A percentile compares a stretch with the other conserved stretches of the same genome.
phyloP scores from a whole-genome alignment of 495 filamentous ascomycete genomes.

The Neurospora sp. region DNA sequence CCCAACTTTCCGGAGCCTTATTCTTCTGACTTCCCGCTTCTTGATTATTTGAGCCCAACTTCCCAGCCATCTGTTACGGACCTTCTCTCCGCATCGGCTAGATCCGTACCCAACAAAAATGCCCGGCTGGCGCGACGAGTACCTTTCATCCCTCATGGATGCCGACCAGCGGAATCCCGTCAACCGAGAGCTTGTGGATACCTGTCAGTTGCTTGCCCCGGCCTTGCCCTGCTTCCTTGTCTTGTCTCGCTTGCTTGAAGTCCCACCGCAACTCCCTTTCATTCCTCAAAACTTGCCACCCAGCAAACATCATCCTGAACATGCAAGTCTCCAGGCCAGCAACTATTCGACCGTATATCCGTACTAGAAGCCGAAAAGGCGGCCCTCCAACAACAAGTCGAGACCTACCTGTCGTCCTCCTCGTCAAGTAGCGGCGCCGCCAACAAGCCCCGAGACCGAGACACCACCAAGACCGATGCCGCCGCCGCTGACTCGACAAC shows the following conservation, averaged over 20 bases:
- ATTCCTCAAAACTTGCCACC: slow-evolving; percentile 11
- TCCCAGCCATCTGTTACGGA: neutral
- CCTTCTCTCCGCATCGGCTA: neutral
- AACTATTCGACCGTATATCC: slow-evolving; percentile 57
- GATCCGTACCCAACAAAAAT: slow-evolving; percentile 15
- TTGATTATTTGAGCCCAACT: neutral
- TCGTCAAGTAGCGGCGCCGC: slow-evolving; percentile 12
- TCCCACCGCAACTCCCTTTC: slow-evolving; percentile 7
- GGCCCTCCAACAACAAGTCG: slow-evolving; percentile 17
- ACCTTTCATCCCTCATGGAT: slow-evolving; percentile 30
- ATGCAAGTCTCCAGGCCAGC: slow-evolving; percentile 42
- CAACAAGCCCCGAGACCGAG: neutral
- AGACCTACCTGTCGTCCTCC: slow-evolving; percentile 1
- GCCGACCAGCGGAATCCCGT: slow-evolving; percentile 34
- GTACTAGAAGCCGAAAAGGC: slow-evolving; percentile 44
- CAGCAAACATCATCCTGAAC: neutral
- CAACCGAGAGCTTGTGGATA: slow-evolving; percentile 34
- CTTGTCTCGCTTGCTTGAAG: neutral
- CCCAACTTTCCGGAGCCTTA: neutral
- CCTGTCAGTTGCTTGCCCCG: slow-evolving; percentile 26
- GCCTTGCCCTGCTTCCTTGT: neutral
- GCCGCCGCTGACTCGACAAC: slow-evolving; percentile 14
- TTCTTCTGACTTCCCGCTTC: neutral
- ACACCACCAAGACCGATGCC: neutral
- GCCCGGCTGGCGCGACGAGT: slow-evolving; percentile 39